These are phyloP conservation scores for Carex pumila DNA, from an alignment of 176 grass and related monocot genomes.

Conservation along the genomic window DNA sequence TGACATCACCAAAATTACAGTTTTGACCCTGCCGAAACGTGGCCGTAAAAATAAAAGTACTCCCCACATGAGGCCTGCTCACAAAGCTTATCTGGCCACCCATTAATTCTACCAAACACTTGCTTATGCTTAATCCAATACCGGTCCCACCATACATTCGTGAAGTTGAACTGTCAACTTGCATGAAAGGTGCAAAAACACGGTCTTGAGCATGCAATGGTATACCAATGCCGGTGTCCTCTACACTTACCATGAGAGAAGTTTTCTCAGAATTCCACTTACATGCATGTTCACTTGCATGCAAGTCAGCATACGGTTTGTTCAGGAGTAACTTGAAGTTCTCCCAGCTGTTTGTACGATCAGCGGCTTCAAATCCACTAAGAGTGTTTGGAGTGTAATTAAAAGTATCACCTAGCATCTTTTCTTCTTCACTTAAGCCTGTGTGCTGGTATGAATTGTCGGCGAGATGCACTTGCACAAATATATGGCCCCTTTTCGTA, in stretches of 20 bases:
- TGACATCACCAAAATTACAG: conserved; percentile 34
- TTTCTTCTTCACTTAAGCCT: conserved; percentile 28
- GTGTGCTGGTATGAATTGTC: conserved; percentile 36
- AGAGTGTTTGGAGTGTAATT: conserved; percentile 64
- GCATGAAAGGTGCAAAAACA: conserved; percentile 94
- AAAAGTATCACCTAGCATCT: conserved; percentile 28
- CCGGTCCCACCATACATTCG: conserved; percentile 93
- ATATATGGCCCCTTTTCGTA: conserved; percentile 87
- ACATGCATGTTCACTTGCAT: conserved; percentile 24
- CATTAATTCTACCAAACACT: conserved; percentile 95
- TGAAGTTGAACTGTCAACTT: conserved; percentile 93
- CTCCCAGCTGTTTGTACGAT: conserved; percentile 69
- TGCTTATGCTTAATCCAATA: conserved; percentile 94
- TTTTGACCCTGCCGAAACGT: conserved; percentile 38
- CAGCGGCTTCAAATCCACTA: conserved; percentile 84
- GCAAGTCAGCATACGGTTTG: conserved; percentile 28
- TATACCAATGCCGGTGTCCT: conserved; percentile 93
- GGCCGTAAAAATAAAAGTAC: conserved; percentile 84
- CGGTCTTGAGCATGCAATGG: conserved; percentile 78
- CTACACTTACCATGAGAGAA: conserved; percentile 62
- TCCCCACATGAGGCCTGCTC: conserved; percentile 63
- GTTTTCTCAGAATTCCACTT: conserved; percentile 26
- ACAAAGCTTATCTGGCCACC: conserved; percentile 74
- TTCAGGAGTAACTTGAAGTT: conserved; percentile 64
- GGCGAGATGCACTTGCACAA: conserved; percentile 67